Evolutionary conservation across 2,329 filamentous ascomycete genomes (phyloP), one percentile per base, ranked within the genome.

Genomic region (Aspergillus oerlinghausenensis): DNA sequence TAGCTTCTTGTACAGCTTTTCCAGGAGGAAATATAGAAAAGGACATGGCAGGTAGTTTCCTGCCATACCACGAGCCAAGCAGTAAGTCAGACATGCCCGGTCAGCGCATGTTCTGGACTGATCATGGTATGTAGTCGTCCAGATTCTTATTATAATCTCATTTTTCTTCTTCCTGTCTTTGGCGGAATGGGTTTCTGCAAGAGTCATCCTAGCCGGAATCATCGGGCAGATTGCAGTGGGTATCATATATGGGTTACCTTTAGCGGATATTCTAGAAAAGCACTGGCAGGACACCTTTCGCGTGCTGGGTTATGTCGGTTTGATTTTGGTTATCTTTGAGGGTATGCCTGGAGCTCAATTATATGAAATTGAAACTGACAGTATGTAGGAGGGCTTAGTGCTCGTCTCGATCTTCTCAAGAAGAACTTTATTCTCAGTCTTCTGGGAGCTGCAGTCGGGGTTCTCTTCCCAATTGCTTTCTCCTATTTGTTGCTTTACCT

Each of bases 241-340:
- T 2, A 74, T 80, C 35, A 70, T 80, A 19, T 80, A 79, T 51
- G 78, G 78, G 40, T 60, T 69, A 29, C 78, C 77, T 2, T 58
- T 79, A 21, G 77, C 71, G n/a, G 72, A 79, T 61, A 77, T 80
- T 48, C 65, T 80, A n/a, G 61, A 71, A 3, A 40, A 63, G 4
- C 59, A 70, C 23, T 79, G 77, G 78, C 77, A 80, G 59, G 65
- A 77, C 49, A 78, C 77, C 0, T 80, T 80, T 55, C 65, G 80
- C 4, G 71, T 71, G 2, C 59, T 81, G 23, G 79, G 79, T 21
- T 81, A 81, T 61, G 66, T 81, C 19, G 79, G 79, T 1, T 64
- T 80, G 48, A 76, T 81, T 49, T 63, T 81, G 42, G 79, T 81
- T 55, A 80, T 81, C 43, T 80, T 81, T 55, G 77, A 81, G 60